A percentile compares a stretch with the other conserved stretches of the same genome.
These are phyloP conservation scores for Penicillium macrosclerotiorum DNA, from an alignment of 495 filamentous ascomycete species.

Conservation along the genomic window DNA sequence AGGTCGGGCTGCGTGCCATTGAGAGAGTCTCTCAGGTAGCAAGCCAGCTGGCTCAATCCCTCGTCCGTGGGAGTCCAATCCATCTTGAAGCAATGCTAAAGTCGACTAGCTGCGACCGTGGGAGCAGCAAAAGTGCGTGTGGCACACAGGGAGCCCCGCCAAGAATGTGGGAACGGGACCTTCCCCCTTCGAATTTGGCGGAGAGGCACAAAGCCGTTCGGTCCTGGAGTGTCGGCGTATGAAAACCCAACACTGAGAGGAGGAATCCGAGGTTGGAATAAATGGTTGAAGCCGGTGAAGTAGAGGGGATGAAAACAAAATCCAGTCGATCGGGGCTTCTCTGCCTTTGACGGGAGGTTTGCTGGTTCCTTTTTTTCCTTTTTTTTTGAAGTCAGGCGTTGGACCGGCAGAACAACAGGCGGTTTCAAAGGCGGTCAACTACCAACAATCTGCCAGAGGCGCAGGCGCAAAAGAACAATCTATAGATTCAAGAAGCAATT, in stretches of 20 bases:
- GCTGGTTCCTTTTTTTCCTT: too few species aligned
- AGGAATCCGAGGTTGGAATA: neutral
- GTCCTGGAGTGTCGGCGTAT: too few species aligned
- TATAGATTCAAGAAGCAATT: neutral
- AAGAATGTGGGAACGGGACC: slow-evolving; percentile 31
- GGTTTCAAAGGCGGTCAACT: neutral
- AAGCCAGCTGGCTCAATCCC: slow-evolving; percentile 82
- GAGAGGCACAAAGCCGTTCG: slow-evolving; percentile 14
- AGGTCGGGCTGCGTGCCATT: slow-evolving; percentile 72
- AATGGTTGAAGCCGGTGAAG: neutral
- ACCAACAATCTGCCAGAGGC: neutral
- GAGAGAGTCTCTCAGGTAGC: slow-evolving; percentile 87
- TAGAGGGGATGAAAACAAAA: neutral
- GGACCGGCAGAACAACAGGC: neutral
- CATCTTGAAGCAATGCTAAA: slow-evolving; percentile 51
- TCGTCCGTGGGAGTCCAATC: slow-evolving; percentile 90
- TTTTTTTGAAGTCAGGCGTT: neutral
- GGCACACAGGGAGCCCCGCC: slow-evolving; percentile 30
- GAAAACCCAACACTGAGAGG: too few species aligned
- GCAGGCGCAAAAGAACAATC: too few species aligned
- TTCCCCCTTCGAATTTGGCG: slow-evolving; percentile 22
- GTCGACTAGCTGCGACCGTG: slow-evolving; percentile 20
- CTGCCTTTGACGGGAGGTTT: neutral
- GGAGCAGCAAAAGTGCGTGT: slow-evolving; percentile 29
- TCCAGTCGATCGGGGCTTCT: neutral